Conservation (phyloP, 345 rosid species). For the Acer campestre region DNA sequence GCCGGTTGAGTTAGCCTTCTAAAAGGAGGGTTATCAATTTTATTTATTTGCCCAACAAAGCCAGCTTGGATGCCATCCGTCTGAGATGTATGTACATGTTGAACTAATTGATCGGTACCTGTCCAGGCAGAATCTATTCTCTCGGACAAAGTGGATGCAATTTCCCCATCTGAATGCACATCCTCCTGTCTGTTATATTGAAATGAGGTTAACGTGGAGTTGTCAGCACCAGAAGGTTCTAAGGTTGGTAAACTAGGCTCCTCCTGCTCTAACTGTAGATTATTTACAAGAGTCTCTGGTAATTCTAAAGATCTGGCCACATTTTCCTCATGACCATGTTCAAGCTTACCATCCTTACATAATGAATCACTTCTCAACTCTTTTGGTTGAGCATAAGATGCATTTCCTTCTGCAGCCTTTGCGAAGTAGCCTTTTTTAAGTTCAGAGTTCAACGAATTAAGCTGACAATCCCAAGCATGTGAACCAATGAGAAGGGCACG, state of each 20-base stretch:
- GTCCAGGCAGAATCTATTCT: conserved; percentile 99
- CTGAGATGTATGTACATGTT: conserved; percentile 28
- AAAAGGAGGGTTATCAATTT: conserved; percentile 39
- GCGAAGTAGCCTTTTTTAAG: conserved; percentile 48
- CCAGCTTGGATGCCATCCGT: conserved; percentile 41
- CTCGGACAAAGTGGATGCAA: conserved; percentile 70
- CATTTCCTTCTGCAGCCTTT: conserved; percentile 38
- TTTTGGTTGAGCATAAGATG: conserved; percentile 33
- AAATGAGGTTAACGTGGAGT: conserved; percentile 27
- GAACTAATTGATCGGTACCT: conserved; percentile 63
- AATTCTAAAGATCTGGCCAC: conserved; percentile 31
- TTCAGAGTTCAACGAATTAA: conserved; percentile 62
- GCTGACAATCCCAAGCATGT: conserved; percentile 80
- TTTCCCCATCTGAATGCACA: conserved; percentile 45
- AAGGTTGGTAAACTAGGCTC: conserved; percentile 25
- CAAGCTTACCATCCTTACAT: conserved; percentile 34
- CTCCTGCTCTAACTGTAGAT: conserved; percentile 28
- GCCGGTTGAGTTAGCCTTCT: conserved; percentile 54
- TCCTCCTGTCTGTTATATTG: conserved; percentile 37
- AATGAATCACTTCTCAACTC: conserved; percentile 30
- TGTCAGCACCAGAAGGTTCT: conserved; percentile 29
- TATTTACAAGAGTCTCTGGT: conserved; percentile 33
- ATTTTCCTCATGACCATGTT: conserved; percentile 23
- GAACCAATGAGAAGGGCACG: conserved; percentile 69
- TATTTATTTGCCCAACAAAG: conserved; percentile 28